Percentiles rank a stretch among this genome's conserved stretches.
phyloP scores from a whole-genome alignment of 2,329 filamentous ascomycete species.

The Botrytis pseudocinerea region DNA sequence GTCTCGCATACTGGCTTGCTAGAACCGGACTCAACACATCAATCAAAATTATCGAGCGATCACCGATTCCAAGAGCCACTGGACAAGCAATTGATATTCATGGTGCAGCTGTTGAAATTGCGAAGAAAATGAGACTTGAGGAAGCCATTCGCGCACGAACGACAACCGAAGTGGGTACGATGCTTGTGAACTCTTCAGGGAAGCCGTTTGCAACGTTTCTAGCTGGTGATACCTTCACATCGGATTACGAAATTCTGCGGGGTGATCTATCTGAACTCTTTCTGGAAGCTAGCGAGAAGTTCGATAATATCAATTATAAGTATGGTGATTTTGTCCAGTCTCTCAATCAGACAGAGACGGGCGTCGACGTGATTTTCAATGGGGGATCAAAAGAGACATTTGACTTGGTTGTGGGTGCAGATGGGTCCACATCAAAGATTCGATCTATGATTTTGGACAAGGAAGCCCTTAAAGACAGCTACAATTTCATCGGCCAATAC shows the following conservation, averaged over 20 bases:
- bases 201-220: slow-evolving; percentile 43
- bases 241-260: slow-evolving; percentile 48
- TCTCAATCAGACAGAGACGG: slow-evolving; percentile 41
- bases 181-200: slow-evolving; percentile 45
- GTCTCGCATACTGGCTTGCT: slow-evolving; percentile 53
- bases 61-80: slow-evolving; percentile 45
- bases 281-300: slow-evolving; percentile 42
- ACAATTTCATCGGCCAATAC: slow-evolving; percentile 42
- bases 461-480: slow-evolving; percentile 42
- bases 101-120: slow-evolving; percentile 44
- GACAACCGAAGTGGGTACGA: slow-evolving; percentile 47
- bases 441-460: slow-evolving; percentile 47
- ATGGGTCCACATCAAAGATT: slow-evolving; percentile 50
- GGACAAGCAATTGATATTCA: slow-evolving; percentile 58
- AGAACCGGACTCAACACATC: slow-evolving; percentile 39
- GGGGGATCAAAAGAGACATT: slow-evolving; percentile 43
- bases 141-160: slow-evolving; percentile 43
- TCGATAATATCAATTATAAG: slow-evolving; percentile 35
- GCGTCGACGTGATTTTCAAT: slow-evolving; percentile 46
- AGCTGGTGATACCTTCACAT: slow-evolving; percentile 45
- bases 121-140: slow-evolving; percentile 45
- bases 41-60: slow-evolving; percentile 47
- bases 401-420: slow-evolving; percentile 52
- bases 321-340: slow-evolving; percentile 46
- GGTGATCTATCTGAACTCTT: slow-evolving; percentile 46